Evolutionary conservation across 371 early-diverging fungal species (phyloP), one percentile per base, ranked within the genome.

Genomic region (Thermomucor indicae-seudaticae): DNA sequence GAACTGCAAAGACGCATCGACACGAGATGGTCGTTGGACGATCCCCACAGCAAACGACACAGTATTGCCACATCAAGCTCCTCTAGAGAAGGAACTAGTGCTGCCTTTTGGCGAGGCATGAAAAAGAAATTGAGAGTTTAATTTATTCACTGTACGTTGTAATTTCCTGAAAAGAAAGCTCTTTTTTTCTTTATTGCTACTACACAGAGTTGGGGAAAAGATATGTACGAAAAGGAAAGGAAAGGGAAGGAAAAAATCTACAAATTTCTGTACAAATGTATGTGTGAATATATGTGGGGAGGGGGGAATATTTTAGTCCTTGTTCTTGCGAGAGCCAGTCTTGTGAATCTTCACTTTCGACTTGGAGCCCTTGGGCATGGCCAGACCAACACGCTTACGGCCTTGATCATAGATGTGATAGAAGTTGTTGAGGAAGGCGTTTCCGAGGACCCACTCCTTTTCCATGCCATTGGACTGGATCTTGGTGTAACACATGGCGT

Each of bases 361-460:
- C n/a, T 53, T 46, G 20, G 28, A 23, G 19, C 53, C 57, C 48
- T 67, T 70, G 17, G 67, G 65, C 27, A 61, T 58, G 20, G 70
- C 74, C 22, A 74, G 53, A 37, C 75, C 75, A 28, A 66, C 43
- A 35, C 65, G 68, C 20, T 42, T 48, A 25, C 66, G 62, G 19
- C 63, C 63, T n/a, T 35, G 29, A 32, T 58, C 59, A 27, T 59
- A 70, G 23, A 70, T 58, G 42, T 60, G 60, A 40, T 70, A 70
- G 19, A 37, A 37, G 37, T 59, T 64, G 42, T 74, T 65, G 25
- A 68, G 47, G 51, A 74, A 74, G 6, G 70, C 53, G 32, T 62
- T 62, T n/a, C 75, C 75, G 37, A 74, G 60, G 29, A 47, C 50
- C 75, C 75, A 74, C 28, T 66, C 47, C 48, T 60, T 69, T 2